phyloP scores from a whole-genome alignment of 140 eudicot genomes.

The Flaveria floridana region DNA sequence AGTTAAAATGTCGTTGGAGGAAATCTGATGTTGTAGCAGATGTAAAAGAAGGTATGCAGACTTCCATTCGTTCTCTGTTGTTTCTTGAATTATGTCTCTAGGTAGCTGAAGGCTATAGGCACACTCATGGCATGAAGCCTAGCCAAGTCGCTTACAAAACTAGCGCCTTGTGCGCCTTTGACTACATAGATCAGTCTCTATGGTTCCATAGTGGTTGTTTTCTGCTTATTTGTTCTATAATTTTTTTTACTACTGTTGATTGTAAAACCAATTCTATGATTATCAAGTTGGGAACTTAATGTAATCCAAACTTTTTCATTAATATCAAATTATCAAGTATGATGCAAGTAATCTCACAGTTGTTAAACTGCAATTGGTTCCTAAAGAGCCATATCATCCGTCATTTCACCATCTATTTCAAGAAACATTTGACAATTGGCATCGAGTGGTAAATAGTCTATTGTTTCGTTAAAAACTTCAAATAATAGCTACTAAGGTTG shows the following conservation, averaged over 20 bases:
- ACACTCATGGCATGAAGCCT: too few relatives aligned
- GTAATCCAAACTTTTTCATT: too few relatives aligned
- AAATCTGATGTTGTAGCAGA: conserved; percentile 25
- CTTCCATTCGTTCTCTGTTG: not conserved
- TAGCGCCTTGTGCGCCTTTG: too few relatives aligned
- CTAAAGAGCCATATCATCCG: not conserved
- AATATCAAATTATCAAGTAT: too few relatives aligned
- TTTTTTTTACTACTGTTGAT: not conserved
- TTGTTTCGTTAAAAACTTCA: not conserved
- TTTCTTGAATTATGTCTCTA: not conserved
- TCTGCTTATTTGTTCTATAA: not conserved
- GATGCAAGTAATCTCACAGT: not conserved
- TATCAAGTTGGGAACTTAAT: too few relatives aligned
- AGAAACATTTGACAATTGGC: not conserved
- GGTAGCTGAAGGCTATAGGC: too few relatives aligned
- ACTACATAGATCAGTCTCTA: too few relatives aligned
- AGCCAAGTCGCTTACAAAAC: too few relatives aligned
- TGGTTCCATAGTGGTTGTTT: not conserved
- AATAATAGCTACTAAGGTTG: not conserved
- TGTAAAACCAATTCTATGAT: not conserved
- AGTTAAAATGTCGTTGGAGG: conserved; percentile 34
- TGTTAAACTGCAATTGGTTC: not conserved
- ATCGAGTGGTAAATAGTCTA: not conserved
- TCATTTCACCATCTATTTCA: not conserved
- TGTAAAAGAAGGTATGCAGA: conserved; percentile 26